Evolutionary conservation across 306 rosid genomes (phyloP), one percentile per base, ranked within the genome.

Genomic region (Cucurbita maxima): DNA sequence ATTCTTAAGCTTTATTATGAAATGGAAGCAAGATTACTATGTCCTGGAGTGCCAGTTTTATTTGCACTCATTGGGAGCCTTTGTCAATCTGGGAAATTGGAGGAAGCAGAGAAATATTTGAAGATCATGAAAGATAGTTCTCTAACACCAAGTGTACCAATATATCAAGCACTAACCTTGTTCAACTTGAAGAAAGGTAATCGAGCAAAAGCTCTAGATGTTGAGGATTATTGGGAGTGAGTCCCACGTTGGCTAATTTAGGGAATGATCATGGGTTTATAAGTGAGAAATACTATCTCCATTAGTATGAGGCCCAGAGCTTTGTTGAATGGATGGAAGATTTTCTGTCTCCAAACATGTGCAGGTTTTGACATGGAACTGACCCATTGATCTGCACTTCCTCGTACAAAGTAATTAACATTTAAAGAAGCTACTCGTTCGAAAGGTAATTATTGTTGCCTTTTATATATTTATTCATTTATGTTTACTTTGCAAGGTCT

Each of bases 1-100:
- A 83, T 81, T 70, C 71, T 88, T n/a, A 90, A 93, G 84, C 80
- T 90, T 59, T 90, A 83, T 82, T 82, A 85, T 66, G 98, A 90
- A 71, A 87, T 88, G 96, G 90, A 82, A 81, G 74, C 81, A 52
- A 83, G 67, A 74, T 82, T 81, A 10, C 19, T 88, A 16, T 72
- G 79, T 79, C 93, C 96, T 43, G 90, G 90, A 44, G 53, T 83
- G 41, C 67, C 79, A n/a, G 84, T 86, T 69, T 90, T 77, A 38
- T 64, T 55, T 0, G 55, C 87, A 0, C 59, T 90, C 75, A 79
- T 88, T 77, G 76, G 36, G 82, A 80, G 86, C 83, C 81, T 86
- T 50, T 87, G 87, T 57, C 66, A 73, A 5, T 59, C 75, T 60
- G 89, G 96, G 18, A 87, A 82, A 82, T 12, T 81, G 79, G 92